Conservation (phyloP, 2,329 filamentous ascomycete species). For the Metarhizium guizhouense region DNA sequence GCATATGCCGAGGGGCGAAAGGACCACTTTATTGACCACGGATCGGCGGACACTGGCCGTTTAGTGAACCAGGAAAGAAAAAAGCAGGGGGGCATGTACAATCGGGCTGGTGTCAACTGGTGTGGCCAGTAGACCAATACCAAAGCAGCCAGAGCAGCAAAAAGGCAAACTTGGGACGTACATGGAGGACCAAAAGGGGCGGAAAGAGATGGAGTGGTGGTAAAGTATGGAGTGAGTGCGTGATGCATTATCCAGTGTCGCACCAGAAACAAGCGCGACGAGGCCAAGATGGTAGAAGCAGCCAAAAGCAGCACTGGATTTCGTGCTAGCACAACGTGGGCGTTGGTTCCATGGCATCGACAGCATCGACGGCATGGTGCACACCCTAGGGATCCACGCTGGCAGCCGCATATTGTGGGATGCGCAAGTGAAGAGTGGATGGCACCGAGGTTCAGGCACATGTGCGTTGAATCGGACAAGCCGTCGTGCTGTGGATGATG, state of each 20-base stretch:
- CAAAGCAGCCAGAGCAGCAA: neutral
- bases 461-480: conserved; percentile 6
- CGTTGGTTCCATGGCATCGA: neutral
- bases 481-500: conserved; percentile 14
- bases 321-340: neutral
- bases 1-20: conserved; percentile 30
- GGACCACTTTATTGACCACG: neutral
- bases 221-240: neutral
- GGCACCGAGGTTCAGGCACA: conserved; percentile 7
- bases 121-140: too few species aligned
- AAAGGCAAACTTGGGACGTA: neutral
- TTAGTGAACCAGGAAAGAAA: too few species aligned
- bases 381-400: too few species aligned
- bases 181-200: neutral
- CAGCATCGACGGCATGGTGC: neutral
- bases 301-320: conserved; percentile 17
- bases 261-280: conserved; percentile 15
- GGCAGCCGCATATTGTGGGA: too few species aligned
- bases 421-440: too few species aligned
- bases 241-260: too few species aligned
- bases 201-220: neutral
- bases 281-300: conserved; percentile 1
- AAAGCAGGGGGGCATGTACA: too few species aligned
- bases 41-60: neutral
- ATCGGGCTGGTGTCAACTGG: too few species aligned